Base-by-base conservation (phyloP, 768 basidiomycete species). In the Auriculariales sp. region DNA sequence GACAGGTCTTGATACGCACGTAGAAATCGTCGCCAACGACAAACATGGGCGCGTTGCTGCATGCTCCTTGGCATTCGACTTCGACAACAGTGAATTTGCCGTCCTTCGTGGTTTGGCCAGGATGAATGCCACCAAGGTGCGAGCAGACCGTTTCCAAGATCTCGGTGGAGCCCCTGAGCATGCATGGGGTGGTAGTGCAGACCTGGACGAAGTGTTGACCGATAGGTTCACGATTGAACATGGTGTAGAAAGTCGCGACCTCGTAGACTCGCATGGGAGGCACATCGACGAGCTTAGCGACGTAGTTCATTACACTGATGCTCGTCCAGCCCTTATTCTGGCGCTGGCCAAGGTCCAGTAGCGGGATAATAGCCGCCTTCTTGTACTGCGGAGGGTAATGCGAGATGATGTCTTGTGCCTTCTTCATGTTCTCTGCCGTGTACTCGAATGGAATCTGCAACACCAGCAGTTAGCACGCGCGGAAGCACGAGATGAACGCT, bases 151-250 rank as follows among this genome's bases (percentile, higher is more conserved):
- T 80, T 55, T 92, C 71, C 36, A 95, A 74, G 56, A 98, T 93
- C 29, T 87, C 82, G 53, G 84, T 89, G 17, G 91, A 92, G 45
- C 93, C 94, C 53, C 78, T 74, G 30, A 99, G 74, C 84, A 94
- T 93, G 70, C 95, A 99, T 15, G 95, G 95, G 6, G 95, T 98
- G 30, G 95, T 98, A 28, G 95, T 98, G 73, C 95, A 99, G 51
- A 98, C 87, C 68, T 98, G 94, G 29, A 99, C 82, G 60, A 98
- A 97, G 64, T 97, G 74, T 57, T 85, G 69, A 25, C 90, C 93
- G 49, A 97, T 89, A 4, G 93, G 94, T 66, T 95, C 92, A 89
- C 93, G 78, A 72, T 97, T 99, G 75, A 97, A 98, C 94, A 99
- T 98, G 57, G 95, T 99, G 67, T 99, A 99, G 70, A 99, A 99